phyloP scores from a whole-genome alignment of 805 yeast genomes.

The Ogataea paradorogensis region DNA sequence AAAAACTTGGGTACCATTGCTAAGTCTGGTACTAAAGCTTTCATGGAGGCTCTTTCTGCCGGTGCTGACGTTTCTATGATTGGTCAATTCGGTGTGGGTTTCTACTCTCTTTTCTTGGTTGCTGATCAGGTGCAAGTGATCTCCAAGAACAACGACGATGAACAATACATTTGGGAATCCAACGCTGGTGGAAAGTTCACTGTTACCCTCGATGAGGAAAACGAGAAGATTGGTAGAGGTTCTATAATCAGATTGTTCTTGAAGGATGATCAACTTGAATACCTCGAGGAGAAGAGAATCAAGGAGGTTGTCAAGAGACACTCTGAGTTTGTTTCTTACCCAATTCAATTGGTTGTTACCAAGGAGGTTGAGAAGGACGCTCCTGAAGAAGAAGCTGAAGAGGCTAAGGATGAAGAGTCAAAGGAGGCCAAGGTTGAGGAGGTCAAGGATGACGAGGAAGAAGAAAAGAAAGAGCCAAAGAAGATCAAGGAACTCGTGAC shows the following conservation, averaged over 20 bases:
- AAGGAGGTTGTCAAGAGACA: conserved; percentile 99
- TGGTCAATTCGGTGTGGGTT: conserved; percentile 99
- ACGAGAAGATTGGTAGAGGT: conserved; percentile 93
- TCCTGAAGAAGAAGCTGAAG: conserved; percentile 70
- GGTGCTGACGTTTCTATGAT: conserved; percentile 99
- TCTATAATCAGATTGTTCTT: conserved; percentile 89
- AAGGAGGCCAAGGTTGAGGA: conserved; percentile 74
- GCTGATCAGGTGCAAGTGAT: conserved; percentile 98
- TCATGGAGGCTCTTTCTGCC: conserved; percentile 98
- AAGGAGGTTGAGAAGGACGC: conserved; percentile 99
- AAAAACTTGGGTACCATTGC: conserved; percentile 99
- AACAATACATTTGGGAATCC: conserved; percentile 99
- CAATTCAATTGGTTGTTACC: conserved; percentile 96
- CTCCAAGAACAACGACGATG: conserved; percentile 98
- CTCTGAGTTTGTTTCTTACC: conserved; percentile 98
- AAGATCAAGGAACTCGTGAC: conserved; percentile 89
- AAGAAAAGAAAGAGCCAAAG: conserved; percentile 75
- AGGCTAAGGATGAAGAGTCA: conserved; percentile 58
- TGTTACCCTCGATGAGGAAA: conserved; percentile 82
- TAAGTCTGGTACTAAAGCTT: conserved; percentile 98
- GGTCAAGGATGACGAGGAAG: conserved; percentile 65
- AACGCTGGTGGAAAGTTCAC: conserved; percentile 99
- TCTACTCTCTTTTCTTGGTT: conserved; percentile 98
- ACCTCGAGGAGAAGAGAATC: conserved; percentile 98
- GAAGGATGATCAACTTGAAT: conserved; percentile 98